Evolutionary conservation across 139 green algal species (phyloP).

Genomic region (Yamagishiella unicocca): DNA sequence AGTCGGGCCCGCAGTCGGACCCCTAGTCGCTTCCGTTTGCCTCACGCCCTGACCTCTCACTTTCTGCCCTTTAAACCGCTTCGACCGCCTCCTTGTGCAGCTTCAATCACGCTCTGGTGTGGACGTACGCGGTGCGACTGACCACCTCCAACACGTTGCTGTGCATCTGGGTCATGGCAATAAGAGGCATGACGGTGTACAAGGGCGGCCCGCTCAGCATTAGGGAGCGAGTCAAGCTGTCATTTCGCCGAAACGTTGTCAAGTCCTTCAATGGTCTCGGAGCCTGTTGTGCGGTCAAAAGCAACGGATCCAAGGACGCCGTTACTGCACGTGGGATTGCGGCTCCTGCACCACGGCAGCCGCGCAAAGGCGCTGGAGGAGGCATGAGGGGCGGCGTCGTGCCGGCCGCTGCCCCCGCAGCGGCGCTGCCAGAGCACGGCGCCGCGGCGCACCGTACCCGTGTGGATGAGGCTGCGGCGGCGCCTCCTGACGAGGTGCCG

Average conservation of each 20-base stretch:
- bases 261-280: background rate
- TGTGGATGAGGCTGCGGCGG: too few relatives aligned
- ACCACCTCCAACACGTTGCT: background rate
- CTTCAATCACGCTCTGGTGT: background rate
- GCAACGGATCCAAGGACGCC: background rate
- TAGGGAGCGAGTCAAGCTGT: background rate
- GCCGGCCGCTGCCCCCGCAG: too few relatives aligned
- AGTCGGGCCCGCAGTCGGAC: too few relatives aligned
- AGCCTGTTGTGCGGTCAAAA: background rate
- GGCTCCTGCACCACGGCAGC: too few relatives aligned
- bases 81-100: background rate
- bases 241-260: background rate
- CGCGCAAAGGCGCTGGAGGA: too few relatives aligned
- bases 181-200: slow-evolving; percentile 10
- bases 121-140: slow-evolving; percentile 15
- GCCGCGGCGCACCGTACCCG: too few relatives aligned
- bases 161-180: slow-evolving; percentile 19
- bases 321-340: background rate
- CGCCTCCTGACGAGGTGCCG: too few relatives aligned
- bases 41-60: background rate
- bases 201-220: background rate
- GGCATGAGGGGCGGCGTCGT: too few relatives aligned
- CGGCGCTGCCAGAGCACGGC: too few relatives aligned
- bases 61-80: background rate
- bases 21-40: background rate